Evolutionary conservation across 768 basidiomycete species (phyloP), one percentile per base, ranked within the genome.

Genomic region (Naganishia antarctica): DNA sequence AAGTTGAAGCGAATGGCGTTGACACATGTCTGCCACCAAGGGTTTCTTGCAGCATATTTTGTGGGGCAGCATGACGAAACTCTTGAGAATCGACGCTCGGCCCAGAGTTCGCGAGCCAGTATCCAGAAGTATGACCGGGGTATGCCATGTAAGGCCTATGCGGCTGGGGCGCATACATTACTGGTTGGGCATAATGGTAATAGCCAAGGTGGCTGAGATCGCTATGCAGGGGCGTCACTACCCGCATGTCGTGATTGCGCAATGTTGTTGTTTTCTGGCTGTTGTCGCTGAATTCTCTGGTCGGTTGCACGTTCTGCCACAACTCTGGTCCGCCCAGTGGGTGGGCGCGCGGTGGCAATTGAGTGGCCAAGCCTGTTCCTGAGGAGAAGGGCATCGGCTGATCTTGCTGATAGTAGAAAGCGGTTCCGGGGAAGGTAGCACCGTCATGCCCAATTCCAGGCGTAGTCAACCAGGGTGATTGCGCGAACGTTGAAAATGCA

Each of bases 391-490:
- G n/a, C n/a, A n/a, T n/a, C n/a, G n/a, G 43, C 5, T 32, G 23
- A 3, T 31, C 40, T n/a, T 45, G 59, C 41, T 51, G 62, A 31
- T 50, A 44, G 15, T 29, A 44, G 16, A 34, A 49, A 25, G 34
- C 47, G 25, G 34, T 53, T 16, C 28, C 13, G 12, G 61, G 46
- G 26, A 48, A 25, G 16, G 46, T 28, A 15, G 29, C 32, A 40
- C 26, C n/a, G 41, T 60, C 40, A 3, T 37, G 29, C 1, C 34
- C 49, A 4, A 37, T 51, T 31, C 40, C 62, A 15, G 51, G 49
- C 2, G 62, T 50, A 12, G 37, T 63, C 28, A 53, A 18, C 50
- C 49, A 57, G 6, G 62, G 62, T 8, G 62, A 63, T 15, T 63
- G 62, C n/a, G 23, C 31, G 28, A 53, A 44, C 3, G 28, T 43